Conservation (phyloP, 306 rosid species). For the Trichosanthes cucumerina region DNA sequence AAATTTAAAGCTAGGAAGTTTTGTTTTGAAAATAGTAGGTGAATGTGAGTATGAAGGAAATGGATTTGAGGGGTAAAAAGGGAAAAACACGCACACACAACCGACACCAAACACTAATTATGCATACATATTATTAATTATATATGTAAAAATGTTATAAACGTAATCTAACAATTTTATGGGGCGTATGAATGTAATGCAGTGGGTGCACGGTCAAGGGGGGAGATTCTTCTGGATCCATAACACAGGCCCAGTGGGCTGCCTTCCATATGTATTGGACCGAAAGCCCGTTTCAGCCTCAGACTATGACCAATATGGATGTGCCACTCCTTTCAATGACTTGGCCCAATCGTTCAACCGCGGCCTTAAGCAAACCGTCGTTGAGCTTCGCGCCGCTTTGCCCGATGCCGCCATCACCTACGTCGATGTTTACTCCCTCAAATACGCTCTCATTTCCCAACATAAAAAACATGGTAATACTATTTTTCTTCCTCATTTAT, state of each 20-base stretch:
- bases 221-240: constrained; percentile 67
- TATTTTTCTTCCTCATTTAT: neutral
- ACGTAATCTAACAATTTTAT: neutral
- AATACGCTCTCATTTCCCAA: constrained; percentile 21
- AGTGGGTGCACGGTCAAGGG: constrained; percentile 41
- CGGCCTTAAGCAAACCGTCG: constrained; percentile 33
- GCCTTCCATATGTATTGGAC: constrained; percentile 34
- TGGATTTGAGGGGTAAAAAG: no score
- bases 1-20: no score
- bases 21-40: no score
- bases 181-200: neutral
- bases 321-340: constrained; percentile 40
- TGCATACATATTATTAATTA: no score
- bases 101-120: neutral
- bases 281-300: constrained; percentile 14
- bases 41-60: no score
- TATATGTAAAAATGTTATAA: no score
- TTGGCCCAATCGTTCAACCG: constrained; percentile 42
- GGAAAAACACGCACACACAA: no score
- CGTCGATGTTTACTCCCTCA: constrained; percentile 32
- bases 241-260: constrained; percentile 69
- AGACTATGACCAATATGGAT: constrained; percentile 30
- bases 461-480: constrained; percentile 21
- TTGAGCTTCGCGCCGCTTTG: constrained; percentile 32
- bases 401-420: constrained; percentile 43